Evolutionary conservation across 1,284 basidiomycete species (phyloP), one percentile per base, ranked within the genome.

Genomic region (Coniophora puteana): DNA sequence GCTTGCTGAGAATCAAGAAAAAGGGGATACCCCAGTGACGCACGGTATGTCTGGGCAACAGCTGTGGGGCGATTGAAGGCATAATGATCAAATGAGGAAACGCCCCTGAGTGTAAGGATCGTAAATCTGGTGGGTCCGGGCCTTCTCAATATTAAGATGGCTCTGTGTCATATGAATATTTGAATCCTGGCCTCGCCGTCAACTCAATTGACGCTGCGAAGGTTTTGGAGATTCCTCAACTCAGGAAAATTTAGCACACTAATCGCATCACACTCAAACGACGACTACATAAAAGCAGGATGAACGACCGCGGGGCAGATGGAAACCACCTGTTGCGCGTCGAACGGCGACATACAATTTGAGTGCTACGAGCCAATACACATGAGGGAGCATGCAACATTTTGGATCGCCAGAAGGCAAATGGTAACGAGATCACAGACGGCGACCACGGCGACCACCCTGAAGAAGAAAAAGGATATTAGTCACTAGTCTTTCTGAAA

Each of bases 361-460:
- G 55, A 61, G 63, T 62, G 64, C 68, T 66, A 57, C 53, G 52
- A 57, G 61, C 53, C 55, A 53, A 55, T 47, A 56, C 61, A 65
- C 65, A 75, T 58, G 62, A 53, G 52, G 55, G 52, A 55, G 59
- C 47, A 49, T 32, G 51, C 29, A 45, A 38, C 37, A 36, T 35
- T 44, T 57, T 50, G 47, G 32, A 33, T 44, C 26, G 23, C 25
- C 18, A 7, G 12, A 5, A 26, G 30, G 23, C 27, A 36, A 20
- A 24, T 26, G 30, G 18, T 17, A 37, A 36, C 23, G 38, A 36
- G 49, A 72, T 80, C 72, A 88, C 57, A 98, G 83, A 87, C 95
- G 92, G 66, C 94, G 91, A 93, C 95, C 95, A 76, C 95, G 93
- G 59, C 95, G 92, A 95, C 95, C 95, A 86, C 95, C 95, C 93